Percentiles rank a stretch among this genome's conserved stretches.
phyloP scores from a whole-genome alignment of 306 rosid species.

The Vicia sativa region DNA sequence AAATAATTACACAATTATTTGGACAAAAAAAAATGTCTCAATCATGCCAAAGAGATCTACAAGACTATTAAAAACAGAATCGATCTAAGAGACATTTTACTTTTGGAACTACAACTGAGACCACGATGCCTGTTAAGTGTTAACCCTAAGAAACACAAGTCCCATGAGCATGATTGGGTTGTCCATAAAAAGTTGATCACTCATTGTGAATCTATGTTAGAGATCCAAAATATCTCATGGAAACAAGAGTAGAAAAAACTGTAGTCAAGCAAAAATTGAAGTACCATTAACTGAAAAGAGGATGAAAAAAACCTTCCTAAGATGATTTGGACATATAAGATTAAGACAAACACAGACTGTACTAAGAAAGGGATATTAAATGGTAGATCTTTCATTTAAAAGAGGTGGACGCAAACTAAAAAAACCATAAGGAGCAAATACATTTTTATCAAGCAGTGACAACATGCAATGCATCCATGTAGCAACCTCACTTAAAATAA shows the following conservation, averaged over 20 bases:
- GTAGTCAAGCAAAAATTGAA: neutral
- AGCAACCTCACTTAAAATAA: too few species aligned
- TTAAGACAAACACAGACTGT: too few species aligned
- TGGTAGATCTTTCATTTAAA: neutral
- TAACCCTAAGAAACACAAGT: neutral
- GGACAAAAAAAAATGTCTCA: neutral
- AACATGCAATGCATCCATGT: neutral
- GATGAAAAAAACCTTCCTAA: too few species aligned
- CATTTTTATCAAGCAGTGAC: neutral
- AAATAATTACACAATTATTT: neutral
- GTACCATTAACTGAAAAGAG: neutral
- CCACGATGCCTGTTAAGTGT: neutral
- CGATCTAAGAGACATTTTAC: neutral
- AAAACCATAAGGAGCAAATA: too few species aligned
- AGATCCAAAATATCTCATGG: too few species aligned
- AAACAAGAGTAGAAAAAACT: neutral
- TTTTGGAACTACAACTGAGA: neutral
- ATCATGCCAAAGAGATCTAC: constrained; percentile 31
- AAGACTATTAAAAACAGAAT: neutral
- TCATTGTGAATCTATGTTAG: too few species aligned
- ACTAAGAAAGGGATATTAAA: neutral
- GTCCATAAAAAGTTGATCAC: too few species aligned
- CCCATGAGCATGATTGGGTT: neutral
- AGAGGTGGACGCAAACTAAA: neutral
- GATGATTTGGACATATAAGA: too few species aligned